Base-by-base conservation (phyloP, 495 filamentous ascomycete species). In the Lophium mytilinum region DNA sequence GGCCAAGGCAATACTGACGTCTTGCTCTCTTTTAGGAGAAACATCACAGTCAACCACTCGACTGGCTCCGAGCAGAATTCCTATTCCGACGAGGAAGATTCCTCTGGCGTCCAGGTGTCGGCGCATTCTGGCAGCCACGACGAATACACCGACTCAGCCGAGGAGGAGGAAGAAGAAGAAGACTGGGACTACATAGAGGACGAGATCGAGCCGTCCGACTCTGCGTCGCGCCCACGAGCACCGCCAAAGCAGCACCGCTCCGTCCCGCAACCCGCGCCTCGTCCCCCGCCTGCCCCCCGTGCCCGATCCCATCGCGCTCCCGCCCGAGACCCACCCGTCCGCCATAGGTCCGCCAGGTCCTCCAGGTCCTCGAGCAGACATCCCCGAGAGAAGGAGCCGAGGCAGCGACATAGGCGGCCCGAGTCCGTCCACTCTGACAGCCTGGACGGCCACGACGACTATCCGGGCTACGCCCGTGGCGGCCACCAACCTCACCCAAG, bases 171-270 rank as follows among this genome's bases (percentile, higher is more conserved):
- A 24, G 63, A 66, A 15, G 60, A 60, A 45, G 56, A 57, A 18
- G 60, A 56, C 17, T 67, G 53, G 62, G 68, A 67, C 45, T 65
- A 68, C 52, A 64, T 68, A 43, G 61, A 62, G 34, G 71, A 72
- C 69, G 68, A 63, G 35, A 68, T 73, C 47, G 65, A 68, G 33
- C 71, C 71, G 14, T 68, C 63, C 24, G 71, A 73, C 50, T 73
- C 71, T 3, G 71, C 71, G 0, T 73, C 71, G 21, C 66, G 67
- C 14, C 64, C 71, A 3, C 55, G 64, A 12, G 35, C 53, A 14
- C 14, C 21, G 18, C 39, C 46, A 41, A 37, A 43, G 51, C 45
- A 65, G 49, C 58, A 58, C 45, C 54, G 55, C 53, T 11, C 35
- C 37, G 48, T 53, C 9, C 53, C 50, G 9, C 48, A 48, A 4